phyloP scores from a whole-genome alignment of 1,139 yeast species.

The Scheffersomyces parashehatae region DNA sequence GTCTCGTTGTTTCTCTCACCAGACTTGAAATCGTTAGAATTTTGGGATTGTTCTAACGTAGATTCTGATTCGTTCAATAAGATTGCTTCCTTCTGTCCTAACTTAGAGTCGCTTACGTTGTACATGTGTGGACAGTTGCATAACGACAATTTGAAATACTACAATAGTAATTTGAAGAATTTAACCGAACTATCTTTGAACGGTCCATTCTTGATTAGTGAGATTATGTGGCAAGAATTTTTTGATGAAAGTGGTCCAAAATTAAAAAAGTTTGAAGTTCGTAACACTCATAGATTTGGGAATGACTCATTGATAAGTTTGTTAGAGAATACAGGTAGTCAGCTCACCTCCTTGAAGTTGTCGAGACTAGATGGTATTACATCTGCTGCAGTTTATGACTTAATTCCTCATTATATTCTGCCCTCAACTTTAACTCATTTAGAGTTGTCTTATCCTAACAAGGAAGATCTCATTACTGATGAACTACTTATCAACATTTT shows the following conservation, averaged over 20 bases:
- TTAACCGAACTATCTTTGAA: conserved; percentile 61
- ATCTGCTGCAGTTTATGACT: conserved; percentile 56
- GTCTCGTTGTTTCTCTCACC: conserved; percentile 71
- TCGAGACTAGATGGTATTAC: conserved; percentile 73
- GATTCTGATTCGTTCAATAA: conserved; percentile 63
- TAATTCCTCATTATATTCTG: conserved; percentile 61
- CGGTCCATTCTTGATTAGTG: conserved; percentile 86
- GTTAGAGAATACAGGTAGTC: conserved; percentile 61
- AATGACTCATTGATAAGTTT: conserved; percentile 64
- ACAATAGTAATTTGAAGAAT: conserved; percentile 55
- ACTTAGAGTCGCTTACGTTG: conserved; percentile 62
- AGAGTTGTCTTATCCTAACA: conserved; percentile 68
- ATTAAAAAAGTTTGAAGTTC: conserved; percentile 52
- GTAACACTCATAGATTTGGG: conserved; percentile 82
- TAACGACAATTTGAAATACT: conserved; percentile 69
- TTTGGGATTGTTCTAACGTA: conserved; percentile 92
- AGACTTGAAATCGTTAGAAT: conserved; percentile 54
- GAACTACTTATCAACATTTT: conserved; percentile 66
- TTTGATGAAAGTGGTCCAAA: conserved; percentile 47
- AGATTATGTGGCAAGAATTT: conserved; percentile 71
- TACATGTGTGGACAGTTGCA: conserved; percentile 94
- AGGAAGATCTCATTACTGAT: conserved; percentile 69
- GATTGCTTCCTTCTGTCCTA: conserved; percentile 80
- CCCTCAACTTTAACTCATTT: conserved; percentile 50
- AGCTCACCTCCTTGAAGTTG: conserved; percentile 49